phyloP scores from a whole-genome alignment of 2,329 filamentous ascomycete genomes.

The Pseudogymnoascus sp. region DNA sequence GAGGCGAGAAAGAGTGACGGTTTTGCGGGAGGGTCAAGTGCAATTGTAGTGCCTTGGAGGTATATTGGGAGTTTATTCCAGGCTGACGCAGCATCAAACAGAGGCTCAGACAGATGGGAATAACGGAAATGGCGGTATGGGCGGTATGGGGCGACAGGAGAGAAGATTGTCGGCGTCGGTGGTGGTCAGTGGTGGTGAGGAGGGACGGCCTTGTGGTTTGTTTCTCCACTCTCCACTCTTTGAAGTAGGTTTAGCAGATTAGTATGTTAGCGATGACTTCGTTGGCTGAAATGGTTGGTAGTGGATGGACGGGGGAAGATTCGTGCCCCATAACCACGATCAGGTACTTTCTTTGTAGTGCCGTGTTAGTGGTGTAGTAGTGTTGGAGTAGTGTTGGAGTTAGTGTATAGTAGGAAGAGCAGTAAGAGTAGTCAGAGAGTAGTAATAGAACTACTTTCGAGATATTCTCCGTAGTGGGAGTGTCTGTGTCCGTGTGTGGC shows the following conservation, averaged over 20 bases:
- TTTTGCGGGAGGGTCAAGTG: neutral
- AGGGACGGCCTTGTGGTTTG: neutral
- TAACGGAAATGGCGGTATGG: neutral
- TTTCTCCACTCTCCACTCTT: neutral
- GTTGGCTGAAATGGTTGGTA: neutral
- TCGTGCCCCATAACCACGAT: neutral
- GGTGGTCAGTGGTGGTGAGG: neutral
- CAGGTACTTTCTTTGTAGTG: neutral
- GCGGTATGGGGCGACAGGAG: neutral
- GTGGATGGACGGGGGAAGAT: neutral
- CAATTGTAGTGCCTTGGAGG: neutral
- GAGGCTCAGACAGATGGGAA: neutral
- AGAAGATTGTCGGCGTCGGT: neutral
- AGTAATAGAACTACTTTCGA: no score
- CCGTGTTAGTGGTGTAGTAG: neutral
- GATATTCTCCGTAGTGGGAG: no score
- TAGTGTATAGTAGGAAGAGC: neutral
- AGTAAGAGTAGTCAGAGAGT: neutral
- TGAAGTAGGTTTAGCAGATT: neutral
- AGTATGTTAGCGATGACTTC: neutral
- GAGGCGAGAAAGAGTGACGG: neutral
- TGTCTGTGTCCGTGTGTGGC: no score
- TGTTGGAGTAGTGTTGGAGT: neutral
- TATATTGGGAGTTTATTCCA: neutral
- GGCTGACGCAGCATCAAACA: neutral